Evolutionary conservation across 345 rosid genomes (phyloP), one percentile per base, ranked within the genome.

Genomic region (Lagerstroemia speciosa): DNA sequence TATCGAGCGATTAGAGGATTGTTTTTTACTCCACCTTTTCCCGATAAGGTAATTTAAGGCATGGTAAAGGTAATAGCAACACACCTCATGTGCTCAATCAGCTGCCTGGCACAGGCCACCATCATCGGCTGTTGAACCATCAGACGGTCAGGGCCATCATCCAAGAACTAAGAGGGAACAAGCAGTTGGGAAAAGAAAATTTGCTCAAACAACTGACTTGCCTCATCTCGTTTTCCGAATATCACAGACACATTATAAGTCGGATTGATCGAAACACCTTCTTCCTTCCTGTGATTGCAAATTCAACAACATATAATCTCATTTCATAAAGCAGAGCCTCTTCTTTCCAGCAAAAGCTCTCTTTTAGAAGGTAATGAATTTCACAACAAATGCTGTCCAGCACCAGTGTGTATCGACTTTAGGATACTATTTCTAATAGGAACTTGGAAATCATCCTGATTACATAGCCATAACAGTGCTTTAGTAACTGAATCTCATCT

Each of bases 191-290:
- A 69, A 17, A 48, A 6, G 48, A 52, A 41, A 79, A 43, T 15
- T 36, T 20, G 48, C 37, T 34, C 14, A 48, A 27, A 46, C 70
- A 48, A 61, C 43, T 12, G 14, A 22, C 67, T 71, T 81, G 89
- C 99, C 89, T 89, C 93, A 57, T 94, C 91, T 67, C 98, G 86
- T 81, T 91, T 91, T 70, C 99, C 96, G 65, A 94, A 89, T 70
- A 91, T 75, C 66, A 91, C 93, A 19, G 95, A 89, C 41, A 94
- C 95, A 66, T 64, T 88, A 74, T 79, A 94, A 52, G 91, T 91
- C 57, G 97, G 96, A 71, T 88, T 73, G 48, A 76, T 75, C 24
- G 95, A 81, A 79, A 94, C 78, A 65, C 91, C 96, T 80, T 86
- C 90, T 76, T 94, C 99, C 75, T 91, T 94, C 80, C 98, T 91